Base-by-base conservation (phyloP, 192 early-diverging fungal genomes). In the Podila clonocystis region DNA sequence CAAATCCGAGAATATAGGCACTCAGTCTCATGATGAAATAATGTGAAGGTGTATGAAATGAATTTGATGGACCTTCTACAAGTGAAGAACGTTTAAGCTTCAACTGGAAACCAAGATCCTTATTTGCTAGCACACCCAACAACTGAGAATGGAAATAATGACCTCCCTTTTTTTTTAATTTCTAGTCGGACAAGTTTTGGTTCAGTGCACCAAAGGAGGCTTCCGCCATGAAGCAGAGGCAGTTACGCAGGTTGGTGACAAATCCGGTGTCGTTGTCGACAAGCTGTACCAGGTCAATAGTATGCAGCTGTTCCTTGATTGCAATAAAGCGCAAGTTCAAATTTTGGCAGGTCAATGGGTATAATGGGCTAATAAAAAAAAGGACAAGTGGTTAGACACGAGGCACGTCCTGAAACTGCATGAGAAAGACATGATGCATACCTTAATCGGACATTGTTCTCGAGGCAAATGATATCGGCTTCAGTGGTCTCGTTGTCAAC, bases 251-350 rank as follows among this genome's bases (percentile, higher is more conserved):
- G 62, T 90, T 90, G 19, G 86, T 87, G 1, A 87, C 87, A 70
- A 90, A 90, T 57, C 89, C 89, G 11, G 89, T 90, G 63, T 90
- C 89, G 59, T 85, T 83, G 57, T 90, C 89, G 12, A 90, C 87
- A 8, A 90, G 62, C 52, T 88, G 87, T 2, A 90, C 82, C 3
- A 88, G 58, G 68, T 90, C 89, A 62, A 90, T 86, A 17, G 86
- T 82, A 60, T 90, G 89, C 36, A 90, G 36, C 30, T 83, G 75
- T 50, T 90, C 89, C 65, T 86, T 87, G 62, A 90, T 85, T 4
- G 89, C 87, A 71, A 90, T 87, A 52, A 90, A 90, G 31, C 85
- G 83, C n/a, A 90, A 58, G 64, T 87, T 75, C 29, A 88, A 66
- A 24, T 82, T 87, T 78, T 90, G 87, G 29, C 86, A 90, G 28